phyloP scores from a whole-genome alignment of 2,329 filamentous ascomycete genomes.

The Magnaporthiopsis incrustans region DNA sequence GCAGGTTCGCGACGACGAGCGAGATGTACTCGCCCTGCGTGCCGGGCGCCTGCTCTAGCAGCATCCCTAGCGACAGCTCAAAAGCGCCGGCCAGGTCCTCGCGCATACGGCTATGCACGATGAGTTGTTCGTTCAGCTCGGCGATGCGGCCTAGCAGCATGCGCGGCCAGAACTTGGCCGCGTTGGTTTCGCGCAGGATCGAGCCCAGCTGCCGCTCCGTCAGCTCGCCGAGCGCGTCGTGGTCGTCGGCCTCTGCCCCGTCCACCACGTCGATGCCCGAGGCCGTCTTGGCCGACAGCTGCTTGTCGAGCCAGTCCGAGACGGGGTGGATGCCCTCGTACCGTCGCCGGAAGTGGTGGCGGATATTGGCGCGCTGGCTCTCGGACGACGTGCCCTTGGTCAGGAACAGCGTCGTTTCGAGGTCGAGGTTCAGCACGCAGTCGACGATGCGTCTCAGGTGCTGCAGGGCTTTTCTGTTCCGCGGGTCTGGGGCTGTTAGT shows the following conservation, averaged over 20 bases:
- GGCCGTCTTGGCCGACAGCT: background rate
- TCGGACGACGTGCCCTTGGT: background rate
- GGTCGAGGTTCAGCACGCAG: background rate
- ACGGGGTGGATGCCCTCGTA: background rate
- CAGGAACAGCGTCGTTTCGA: background rate
- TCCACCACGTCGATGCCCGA: background rate
- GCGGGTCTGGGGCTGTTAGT: background rate
- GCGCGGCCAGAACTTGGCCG: conserved; percentile 2
- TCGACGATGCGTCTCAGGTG: background rate
- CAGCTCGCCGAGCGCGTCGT: background rate
- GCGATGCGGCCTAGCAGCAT: conserved; percentile 1
- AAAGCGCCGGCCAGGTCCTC: background rate
- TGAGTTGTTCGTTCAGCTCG: background rate
- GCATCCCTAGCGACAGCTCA: conserved; percentile 1
- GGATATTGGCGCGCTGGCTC: background rate
- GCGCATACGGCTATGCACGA: background rate
- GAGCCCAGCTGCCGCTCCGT: background rate
- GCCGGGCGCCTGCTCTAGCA: background rate
- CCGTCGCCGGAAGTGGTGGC: background rate
- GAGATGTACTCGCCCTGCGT: background rate
- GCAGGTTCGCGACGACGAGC: conserved; percentile 1
- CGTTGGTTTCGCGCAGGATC: conserved; percentile 3
- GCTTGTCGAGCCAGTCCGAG: background rate
- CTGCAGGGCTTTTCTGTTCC: background rate
- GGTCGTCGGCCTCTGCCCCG: background rate